A percentile compares a stretch with the other conserved stretches of the same genome.
Evolutionary conservation across 768 basidiomycete genomes (phyloP).

Genomic region (Tylopilus subfusipes): DNA sequence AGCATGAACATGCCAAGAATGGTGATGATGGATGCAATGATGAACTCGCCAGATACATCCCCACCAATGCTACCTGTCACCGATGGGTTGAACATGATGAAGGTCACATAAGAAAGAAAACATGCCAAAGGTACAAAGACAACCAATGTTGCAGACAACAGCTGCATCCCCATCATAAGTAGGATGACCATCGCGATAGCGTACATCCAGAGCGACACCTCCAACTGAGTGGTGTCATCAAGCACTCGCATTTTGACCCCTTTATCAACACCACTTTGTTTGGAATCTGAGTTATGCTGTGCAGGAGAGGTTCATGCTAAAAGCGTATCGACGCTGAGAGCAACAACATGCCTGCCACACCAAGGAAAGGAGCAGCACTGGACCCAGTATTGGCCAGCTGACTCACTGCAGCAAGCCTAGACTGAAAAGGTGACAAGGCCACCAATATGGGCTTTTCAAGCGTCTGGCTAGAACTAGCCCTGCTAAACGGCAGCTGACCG

Average conservation of each 20-base stretch:
- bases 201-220: conserved; percentile 60
- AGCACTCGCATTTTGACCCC: background rate
- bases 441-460: conserved; percentile 63
- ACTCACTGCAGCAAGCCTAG: conserved; percentile 49
- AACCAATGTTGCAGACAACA: conserved; percentile 62
- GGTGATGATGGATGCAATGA: conserved; percentile 77
- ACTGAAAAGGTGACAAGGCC: conserved; percentile 58
- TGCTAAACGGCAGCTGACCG: conserved; percentile 55
- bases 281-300: background rate
- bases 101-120: background rate
- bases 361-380: conserved; percentile 68
- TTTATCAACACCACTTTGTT: conserved; percentile 1
- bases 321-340: conserved; percentile 51
- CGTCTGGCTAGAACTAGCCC: conserved; percentile 24
- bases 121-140: conserved; percentile 87
- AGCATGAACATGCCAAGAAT: conserved; percentile 52
- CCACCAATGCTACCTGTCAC: conserved; percentile 81
- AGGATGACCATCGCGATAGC: conserved; percentile 55
- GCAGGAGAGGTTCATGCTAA: conserved; percentile 17
- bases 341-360: conserved; percentile 54
- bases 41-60: conserved; percentile 82
- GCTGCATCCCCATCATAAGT: conserved; percentile 53
- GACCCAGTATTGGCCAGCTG: conserved; percentile 75
- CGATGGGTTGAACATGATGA: conserved; percentile 2
- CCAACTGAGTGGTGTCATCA: conserved; percentile 19